Evolutionary conservation across 1,284 basidiomycete genomes (phyloP).

Genomic region (Leccinum subrobustum): DNA sequence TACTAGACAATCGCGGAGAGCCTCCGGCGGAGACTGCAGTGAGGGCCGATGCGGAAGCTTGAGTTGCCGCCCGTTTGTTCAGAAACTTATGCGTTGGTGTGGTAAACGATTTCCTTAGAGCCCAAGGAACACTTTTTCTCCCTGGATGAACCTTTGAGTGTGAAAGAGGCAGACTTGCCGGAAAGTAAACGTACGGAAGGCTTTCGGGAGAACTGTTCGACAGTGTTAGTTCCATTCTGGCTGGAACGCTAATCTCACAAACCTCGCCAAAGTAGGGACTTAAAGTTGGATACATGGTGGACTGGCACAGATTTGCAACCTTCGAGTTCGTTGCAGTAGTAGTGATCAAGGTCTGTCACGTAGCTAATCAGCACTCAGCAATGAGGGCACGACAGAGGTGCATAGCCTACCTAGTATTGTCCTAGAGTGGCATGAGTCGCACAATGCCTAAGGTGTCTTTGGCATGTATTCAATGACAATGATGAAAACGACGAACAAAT

Average conservation of each 20-base stretch:
- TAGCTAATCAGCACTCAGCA: neutral
- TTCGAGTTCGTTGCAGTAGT: constrained; percentile 24
- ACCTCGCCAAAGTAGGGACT: constrained; percentile 13
- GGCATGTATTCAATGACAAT: neutral
- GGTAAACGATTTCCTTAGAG: constrained; percentile 1
- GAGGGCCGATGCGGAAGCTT: constrained; percentile 10
- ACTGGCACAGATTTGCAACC: neutral
- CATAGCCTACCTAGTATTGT: constrained; percentile 25
- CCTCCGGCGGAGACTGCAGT: constrained; percentile 18
- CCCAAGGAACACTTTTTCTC: neutral
- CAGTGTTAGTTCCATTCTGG: neutral
- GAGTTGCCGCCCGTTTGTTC: constrained; percentile 15
- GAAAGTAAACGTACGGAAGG: constrained; percentile 11
- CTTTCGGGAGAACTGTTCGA: constrained; percentile 4
- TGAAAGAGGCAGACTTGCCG: neutral
- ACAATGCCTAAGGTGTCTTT: constrained; percentile 23
- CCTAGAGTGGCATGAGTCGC: constrained; percentile 31
- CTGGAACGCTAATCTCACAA: constrained; percentile 1
- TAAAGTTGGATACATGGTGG: neutral
- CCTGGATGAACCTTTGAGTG: constrained; percentile 5
- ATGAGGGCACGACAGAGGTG: neutral
- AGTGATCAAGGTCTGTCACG: constrained; percentile 26
- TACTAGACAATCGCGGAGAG: constrained; percentile 17
- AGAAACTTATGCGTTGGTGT: neutral
- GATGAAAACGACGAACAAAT: constrained; percentile 29